Base-by-base conservation (phyloP, 495 filamentous ascomycete species). In the Apiosordaria backusii region DNA sequence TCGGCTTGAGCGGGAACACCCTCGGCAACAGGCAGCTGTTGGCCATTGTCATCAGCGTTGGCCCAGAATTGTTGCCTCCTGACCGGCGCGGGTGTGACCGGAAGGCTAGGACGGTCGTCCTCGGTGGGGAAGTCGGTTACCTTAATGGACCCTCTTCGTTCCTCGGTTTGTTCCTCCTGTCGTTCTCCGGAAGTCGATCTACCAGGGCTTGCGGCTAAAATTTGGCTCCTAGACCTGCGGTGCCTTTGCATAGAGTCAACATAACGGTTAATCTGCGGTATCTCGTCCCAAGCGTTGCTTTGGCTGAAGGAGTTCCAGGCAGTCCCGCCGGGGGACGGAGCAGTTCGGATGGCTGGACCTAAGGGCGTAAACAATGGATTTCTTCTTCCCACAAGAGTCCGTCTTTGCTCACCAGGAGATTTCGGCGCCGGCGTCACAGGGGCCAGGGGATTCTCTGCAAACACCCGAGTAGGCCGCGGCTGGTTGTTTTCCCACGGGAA, bases 51-150 rank as follows among this genome's bases (percentile, higher is more conserved):
- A 57, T 58, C 69, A 67, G 65, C 66, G 67, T 71, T 67, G 62
- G 68, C 74, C 79, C 75, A 79, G 63, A 75, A 77, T 25, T 65
- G 76, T 57, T 68, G 67, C 62, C 76, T 73, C 27, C 86, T 81
- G 65, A 91, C 84, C 3, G 92, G 91, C 1, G 91, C 91, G 2
- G 93, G 93, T 15, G 93, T 97, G 25, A 97, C 92, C 19, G 93
- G 92, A n/a, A 97, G 83, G 70, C 90, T 93, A 53, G 93, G 93
- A 19, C 93, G 85, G 75, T 97, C 93, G 66, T 85, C 76, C 74
- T 89, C 91, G 68, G 85, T 89, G 3, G 93, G 93, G 78, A 97
- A 97, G 78, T 96, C 91, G 25, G 92, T 96, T 23, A 96, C 77
- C 67, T 80, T 89, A 65, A 86, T 21, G 22, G 57, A 59, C 84